Evolutionary conservation across 1,284 basidiomycete genomes (phyloP), one percentile per base, ranked within the genome.

Genomic region (Puccinia hordei): DNA sequence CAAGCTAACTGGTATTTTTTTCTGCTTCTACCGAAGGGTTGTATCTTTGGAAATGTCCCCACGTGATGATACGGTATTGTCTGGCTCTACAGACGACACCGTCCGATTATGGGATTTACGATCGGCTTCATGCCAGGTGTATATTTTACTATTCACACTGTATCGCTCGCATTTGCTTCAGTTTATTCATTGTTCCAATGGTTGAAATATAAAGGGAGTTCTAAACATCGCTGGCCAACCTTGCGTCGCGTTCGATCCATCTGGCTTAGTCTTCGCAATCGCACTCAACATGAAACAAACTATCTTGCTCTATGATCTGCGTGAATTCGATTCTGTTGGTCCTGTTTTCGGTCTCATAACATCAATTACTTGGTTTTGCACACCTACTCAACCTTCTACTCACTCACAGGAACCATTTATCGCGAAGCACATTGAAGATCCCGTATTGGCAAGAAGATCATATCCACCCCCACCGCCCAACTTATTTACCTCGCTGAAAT

Each of bases 61-160:
- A 0, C 89, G 92, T 1, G 93, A 98, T 84, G 96, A 99, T 84
- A 93, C 93, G 0, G 98, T 99, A 87, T 91, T 99, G 88, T 97
- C 95, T 9, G 93, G 91, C 0, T 94, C 95, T 0, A 88, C 93
- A 83, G 95, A 99, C 87, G 94, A 93, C 83, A 95, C 94, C 0
- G 94, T 99, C n/a, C 89, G 94, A 53, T 87, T 99, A 27, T 99
- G 97, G 97, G 97, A 99, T 86, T 88, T 98, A 61, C 90, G 95
- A 49, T 88, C 90, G 22, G 90, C 91, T 0, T 88, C 88, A 38
- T 93, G 93, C 84, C 90, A 92, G 78, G 87, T 87, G 61, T n/a
- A n/a, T n/a, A n/a, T 33, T n/a, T 6, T 17, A 51, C n/a, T n/a
- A n/a, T 2, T 15, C 17, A 65, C 59, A 46, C 22, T 27, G 30